A percentile compares a stretch with the other conserved stretches of the same genome.
phyloP scores from a whole-genome alignment of 768 basidiomycete genomes.

The Neoboletus subvelutipes region DNA sequence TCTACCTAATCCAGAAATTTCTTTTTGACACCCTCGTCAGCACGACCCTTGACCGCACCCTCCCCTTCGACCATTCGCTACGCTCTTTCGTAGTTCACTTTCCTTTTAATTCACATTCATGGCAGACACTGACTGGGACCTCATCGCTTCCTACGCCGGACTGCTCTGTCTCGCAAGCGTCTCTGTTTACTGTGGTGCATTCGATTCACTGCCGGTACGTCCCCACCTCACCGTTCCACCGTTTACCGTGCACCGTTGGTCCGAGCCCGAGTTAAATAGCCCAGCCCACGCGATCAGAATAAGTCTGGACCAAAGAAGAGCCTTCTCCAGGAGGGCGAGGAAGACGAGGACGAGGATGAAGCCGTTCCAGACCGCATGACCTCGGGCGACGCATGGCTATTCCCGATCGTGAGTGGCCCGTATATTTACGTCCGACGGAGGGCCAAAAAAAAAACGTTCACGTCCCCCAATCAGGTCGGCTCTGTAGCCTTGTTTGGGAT shows the following conservation, averaged over 20 bases:
- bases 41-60: neutral
- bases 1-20: neutral
- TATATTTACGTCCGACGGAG: neutral
- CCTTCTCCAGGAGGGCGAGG: slow-evolving; percentile 33
- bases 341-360: slow-evolving; percentile 53
- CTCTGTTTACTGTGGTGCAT: slow-evolving; percentile 72
- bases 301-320: neutral
- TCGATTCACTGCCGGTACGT: slow-evolving; percentile 66
- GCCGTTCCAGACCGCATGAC: slow-evolving; percentile 60
- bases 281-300: neutral
- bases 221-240: neutral
- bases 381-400: slow-evolving; percentile 68
- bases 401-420: slow-evolving; percentile 60
- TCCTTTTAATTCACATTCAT: slow-evolving; percentile 9
- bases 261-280: slow-evolving; percentile 9
- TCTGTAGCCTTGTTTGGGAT: slow-evolving; percentile 67
- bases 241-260: neutral
- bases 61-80: neutral
- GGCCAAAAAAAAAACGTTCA: neutral
- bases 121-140: slow-evolving; percentile 47
- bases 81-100: neutral
- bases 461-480: slow-evolving; percentile 50
- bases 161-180: slow-evolving; percentile 59
- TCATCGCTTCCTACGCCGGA: slow-evolving; percentile 68
- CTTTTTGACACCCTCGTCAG: neutral